Evolutionary conservation across 352 stramenopile species (phyloP).

Genomic region (Globisporangium alternatum): DNA sequence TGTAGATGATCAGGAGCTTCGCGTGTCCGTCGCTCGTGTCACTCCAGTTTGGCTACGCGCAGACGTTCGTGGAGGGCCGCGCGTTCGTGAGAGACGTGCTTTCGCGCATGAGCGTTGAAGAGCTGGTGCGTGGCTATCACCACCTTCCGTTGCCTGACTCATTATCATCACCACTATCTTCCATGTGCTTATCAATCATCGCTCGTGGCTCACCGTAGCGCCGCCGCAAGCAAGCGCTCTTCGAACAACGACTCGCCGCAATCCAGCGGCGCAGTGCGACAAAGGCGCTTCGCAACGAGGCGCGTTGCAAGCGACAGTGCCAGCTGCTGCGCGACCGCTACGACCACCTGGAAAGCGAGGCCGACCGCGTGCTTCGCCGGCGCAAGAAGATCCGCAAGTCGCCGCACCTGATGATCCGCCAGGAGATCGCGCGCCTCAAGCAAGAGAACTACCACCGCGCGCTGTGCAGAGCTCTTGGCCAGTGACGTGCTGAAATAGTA

Average conservation of each 20-base stretch:
- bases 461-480: slow-evolving; percentile 9
- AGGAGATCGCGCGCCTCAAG: slow-evolving; percentile 51
- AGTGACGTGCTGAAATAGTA: background rate
- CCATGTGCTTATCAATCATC: no score
- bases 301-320: slow-evolving; percentile 38
- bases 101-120: slow-evolving; percentile 46
- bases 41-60: slow-evolving; percentile 47
- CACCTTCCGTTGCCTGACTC: no score
- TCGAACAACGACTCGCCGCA: slow-evolving; percentile 28
- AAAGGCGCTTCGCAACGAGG: slow-evolving; percentile 29
- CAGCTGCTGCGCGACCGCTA: slow-evolving; percentile 43
- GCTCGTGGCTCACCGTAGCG: slow-evolving; percentile 13
- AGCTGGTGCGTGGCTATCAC: slow-evolving; percentile 33
- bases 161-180: no score
- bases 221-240: slow-evolving; percentile 39
- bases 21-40: slow-evolving; percentile 50
- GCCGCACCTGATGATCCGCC: slow-evolving; percentile 52
- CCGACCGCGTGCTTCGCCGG: slow-evolving; percentile 43
- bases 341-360: slow-evolving; percentile 53
- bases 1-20: slow-evolving; percentile 41
- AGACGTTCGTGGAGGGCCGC: slow-evolving; percentile 35
- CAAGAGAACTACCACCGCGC: slow-evolving; percentile 31
- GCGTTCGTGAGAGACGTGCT: slow-evolving; percentile 37
- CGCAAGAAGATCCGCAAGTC: slow-evolving; percentile 57
- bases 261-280: slow-evolving; percentile 32